These are phyloP conservation scores for Gremmenia infestans DNA, from an alignment of 2,329 filamentous ascomycete genomes.

Conservation along the genomic window DNA sequence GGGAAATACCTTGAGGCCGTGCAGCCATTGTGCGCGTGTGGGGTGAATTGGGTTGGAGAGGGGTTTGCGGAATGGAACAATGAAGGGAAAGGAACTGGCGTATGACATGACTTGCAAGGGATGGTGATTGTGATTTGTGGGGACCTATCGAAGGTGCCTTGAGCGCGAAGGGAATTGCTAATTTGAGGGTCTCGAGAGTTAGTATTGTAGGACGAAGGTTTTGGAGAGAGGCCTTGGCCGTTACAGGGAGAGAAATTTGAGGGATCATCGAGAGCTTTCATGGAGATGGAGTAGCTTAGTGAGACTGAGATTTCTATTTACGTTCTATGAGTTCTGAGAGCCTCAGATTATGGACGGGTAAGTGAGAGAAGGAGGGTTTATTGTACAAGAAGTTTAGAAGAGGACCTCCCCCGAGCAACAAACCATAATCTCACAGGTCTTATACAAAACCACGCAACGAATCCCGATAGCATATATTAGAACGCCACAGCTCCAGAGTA, in stretches of 20 bases:
- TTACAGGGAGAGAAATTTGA: not conserved
- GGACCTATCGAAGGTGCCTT: not conserved
- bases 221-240: not conserved
- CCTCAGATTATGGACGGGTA: no score
- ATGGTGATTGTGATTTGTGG: not conserved
- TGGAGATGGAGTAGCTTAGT: not conserved
- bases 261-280: not conserved
- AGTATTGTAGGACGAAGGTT: not conserved
- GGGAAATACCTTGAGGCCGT: not conserved
- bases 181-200: not conserved
- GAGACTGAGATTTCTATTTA: no score
- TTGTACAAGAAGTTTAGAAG: no score
- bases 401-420: no score
- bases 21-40: not conserved
- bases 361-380: no score
- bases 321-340: no score
- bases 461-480: no score
- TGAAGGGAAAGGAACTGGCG: not conserved
- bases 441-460: no score
- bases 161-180: not conserved
- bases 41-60: not conserved
- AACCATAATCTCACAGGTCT: no score
- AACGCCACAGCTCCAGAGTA: no score
- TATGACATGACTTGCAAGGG: not conserved
- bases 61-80: not conserved